These are phyloP conservation scores for Oryza meyeriana DNA, from an alignment of 176 grass and related monocot genomes.

Conservation along the genomic window DNA sequence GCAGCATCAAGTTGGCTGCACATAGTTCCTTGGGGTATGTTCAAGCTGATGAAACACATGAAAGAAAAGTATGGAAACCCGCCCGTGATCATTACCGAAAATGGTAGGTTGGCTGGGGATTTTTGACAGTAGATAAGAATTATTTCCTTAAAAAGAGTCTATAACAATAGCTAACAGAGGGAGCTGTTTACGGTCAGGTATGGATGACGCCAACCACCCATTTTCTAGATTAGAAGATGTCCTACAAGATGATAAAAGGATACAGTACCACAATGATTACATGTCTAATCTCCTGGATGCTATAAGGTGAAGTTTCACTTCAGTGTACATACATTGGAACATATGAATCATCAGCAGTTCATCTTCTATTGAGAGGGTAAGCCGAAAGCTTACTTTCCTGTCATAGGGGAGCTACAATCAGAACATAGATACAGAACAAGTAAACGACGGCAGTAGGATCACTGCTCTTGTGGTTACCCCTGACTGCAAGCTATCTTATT, in stretches of 20 bases:
- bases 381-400: neutral
- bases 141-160: neutral
- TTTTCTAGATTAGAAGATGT: constrained; percentile 50
- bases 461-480: neutral
- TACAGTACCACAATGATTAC: constrained; percentile 85
- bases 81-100: constrained; percentile 73
- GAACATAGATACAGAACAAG: neutral
- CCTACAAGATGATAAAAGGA: constrained; percentile 79
- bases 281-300: constrained; percentile 67
- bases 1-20: constrained; percentile 84
- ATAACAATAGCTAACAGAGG: neutral
- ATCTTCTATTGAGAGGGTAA: neutral
- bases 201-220: constrained; percentile 66
- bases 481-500: neutral
- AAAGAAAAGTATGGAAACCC: constrained; percentile 91
- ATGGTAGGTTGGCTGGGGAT: constrained; percentile 48
- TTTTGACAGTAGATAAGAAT: neutral
- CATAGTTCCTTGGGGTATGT: constrained; percentile 84
- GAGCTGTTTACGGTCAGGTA: constrained; percentile 43
- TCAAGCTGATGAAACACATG: constrained; percentile 74
- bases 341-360: neutral
- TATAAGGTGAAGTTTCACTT: constrained; percentile 51
- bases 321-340: neutral
- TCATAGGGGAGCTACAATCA: neutral
- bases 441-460: neutral